These are phyloP conservation scores for Neurospora terricola DNA, from an alignment of 495 filamentous ascomycete genomes.

Conservation along the genomic window DNA sequence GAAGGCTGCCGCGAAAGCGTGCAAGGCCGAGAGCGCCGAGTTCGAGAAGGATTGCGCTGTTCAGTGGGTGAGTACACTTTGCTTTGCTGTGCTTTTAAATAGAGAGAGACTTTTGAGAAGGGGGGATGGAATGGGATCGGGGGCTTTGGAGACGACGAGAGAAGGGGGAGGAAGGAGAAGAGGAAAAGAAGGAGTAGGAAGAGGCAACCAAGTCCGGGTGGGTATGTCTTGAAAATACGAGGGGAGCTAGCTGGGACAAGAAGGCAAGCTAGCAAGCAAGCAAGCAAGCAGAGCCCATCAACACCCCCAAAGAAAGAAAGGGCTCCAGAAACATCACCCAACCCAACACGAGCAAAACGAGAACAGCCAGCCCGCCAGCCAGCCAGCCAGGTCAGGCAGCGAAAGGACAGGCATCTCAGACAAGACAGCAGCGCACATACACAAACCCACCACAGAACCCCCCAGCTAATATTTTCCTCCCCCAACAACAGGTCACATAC, in stretches of 20 bases:
- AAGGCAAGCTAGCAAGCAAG: neutral
- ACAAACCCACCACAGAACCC: neutral
- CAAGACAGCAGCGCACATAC: neutral
- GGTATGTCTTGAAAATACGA: neutral
- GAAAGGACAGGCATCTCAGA: too few relatives aligned
- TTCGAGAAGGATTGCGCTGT: conserved; percentile 68
- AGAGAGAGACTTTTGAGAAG: neutral
- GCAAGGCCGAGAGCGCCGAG: conserved; percentile 50
- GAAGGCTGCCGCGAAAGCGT: conserved; percentile 52
- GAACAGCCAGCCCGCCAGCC: neutral
- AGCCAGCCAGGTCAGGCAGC: too few relatives aligned
- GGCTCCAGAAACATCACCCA: neutral
- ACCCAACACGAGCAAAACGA: neutral
- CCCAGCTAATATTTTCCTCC: neutral
- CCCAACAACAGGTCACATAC: conserved; percentile 66
- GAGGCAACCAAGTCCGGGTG: neutral
- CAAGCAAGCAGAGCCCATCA: neutral
- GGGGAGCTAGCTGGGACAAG: neutral
- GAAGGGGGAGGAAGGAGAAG: neutral
- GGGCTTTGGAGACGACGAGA: neutral
- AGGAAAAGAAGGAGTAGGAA: neutral
- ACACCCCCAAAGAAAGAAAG: neutral
- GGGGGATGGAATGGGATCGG: neutral
- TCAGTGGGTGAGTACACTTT: conserved; percentile 17
- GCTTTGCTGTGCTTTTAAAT: neutral